Evolutionary conservation across 2,329 filamentous ascomycete species (phyloP).

Genomic region (Fusarium sp.): DNA sequence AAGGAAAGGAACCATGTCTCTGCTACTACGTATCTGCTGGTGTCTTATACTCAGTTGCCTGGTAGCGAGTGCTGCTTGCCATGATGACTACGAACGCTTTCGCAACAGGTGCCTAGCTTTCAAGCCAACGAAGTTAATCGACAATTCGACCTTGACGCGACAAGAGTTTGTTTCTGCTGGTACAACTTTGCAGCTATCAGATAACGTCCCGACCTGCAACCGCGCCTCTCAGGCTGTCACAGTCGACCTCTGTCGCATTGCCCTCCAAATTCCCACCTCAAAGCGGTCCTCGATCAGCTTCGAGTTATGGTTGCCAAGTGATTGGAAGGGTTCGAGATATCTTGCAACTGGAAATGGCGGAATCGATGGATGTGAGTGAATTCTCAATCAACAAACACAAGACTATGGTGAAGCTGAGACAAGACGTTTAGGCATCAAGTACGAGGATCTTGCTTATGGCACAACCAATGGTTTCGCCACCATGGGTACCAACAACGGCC

Average conservation of each 20-base stretch:
- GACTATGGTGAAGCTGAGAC: neutral
- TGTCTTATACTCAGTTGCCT: neutral
- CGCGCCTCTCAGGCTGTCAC: conserved; percentile 7
- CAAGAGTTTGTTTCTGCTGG: conserved; percentile 3
- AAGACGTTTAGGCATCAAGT: conserved; percentile 50
- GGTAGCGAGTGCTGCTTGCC: neutral
- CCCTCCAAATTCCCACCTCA: conserved; percentile 12
- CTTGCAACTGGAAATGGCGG: conserved; percentile 61
- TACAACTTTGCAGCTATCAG: neutral
- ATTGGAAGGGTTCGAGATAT: conserved; percentile 55
- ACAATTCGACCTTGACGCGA: conserved; percentile 18
- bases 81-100: neutral
- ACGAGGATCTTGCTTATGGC: conserved; percentile 50
- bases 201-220: conserved; percentile 17
- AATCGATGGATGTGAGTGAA: conserved; percentile 53
- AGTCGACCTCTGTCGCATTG: conserved; percentile 12
- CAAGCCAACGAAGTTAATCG: neutral
- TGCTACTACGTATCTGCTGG: neutral
- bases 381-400: accelerated
- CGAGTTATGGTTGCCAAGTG: conserved; percentile 58
- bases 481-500: conserved; percentile 60
- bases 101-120: conserved; percentile 2
- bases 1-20: neutral
- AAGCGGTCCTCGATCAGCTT: conserved; percentile 42
- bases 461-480: conserved; percentile 54